Evolutionary conservation across 1,139 yeast genomes (phyloP), one percentile per base, ranked within the genome.

Genomic region (Magnusiomyces starmeri): DNA sequence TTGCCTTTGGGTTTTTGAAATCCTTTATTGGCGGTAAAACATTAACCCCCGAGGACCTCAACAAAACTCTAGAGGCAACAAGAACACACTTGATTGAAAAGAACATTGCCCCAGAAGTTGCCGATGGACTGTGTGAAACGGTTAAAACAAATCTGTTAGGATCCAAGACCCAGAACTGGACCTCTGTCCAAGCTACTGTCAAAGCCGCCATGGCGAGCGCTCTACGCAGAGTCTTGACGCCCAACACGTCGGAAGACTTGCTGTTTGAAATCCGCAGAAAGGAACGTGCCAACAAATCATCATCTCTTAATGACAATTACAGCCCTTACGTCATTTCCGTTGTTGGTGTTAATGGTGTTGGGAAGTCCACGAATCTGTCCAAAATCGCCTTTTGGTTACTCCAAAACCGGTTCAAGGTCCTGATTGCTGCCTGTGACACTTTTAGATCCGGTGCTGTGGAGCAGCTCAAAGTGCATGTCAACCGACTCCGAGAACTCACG

Each of bases 391-490:
- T 87, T 65, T 92, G 98, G 98, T 75, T 92, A 51, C 70, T 92
- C 54, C 97, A 90, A 65, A 92, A 92, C 67, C 82, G 90, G 65
- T 77, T 87, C 65, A 82, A 81, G 60, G 96, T 92, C 1, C 75
- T 92, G 53, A 85, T 92, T 60, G 95, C 96, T 43, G 98, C 98
- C 0, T 92, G 98, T 70, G 98, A 92, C 71, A 94, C 98, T 0
- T 92, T 92, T 72, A 78, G 98, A 69, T 88, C 97, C 0, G 98
- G 98, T 48, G 98, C 98, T 0, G 97, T 92, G 16, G 98, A 92
- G 66, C 98, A 92, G 69, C 75, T 92, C 58, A 82, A 92, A 60
- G 96, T 92, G 2, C 98, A 92, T 69, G 98, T 90, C 2, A 82
- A 82, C 57, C 85, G 94, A 60, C 73, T 92, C 57, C 80, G 83